Evolutionary conservation across 1,139 yeast species (phyloP), one percentile per base, ranked within the genome.

Genomic region (Sugiyamaella grinbergsii): DNA sequence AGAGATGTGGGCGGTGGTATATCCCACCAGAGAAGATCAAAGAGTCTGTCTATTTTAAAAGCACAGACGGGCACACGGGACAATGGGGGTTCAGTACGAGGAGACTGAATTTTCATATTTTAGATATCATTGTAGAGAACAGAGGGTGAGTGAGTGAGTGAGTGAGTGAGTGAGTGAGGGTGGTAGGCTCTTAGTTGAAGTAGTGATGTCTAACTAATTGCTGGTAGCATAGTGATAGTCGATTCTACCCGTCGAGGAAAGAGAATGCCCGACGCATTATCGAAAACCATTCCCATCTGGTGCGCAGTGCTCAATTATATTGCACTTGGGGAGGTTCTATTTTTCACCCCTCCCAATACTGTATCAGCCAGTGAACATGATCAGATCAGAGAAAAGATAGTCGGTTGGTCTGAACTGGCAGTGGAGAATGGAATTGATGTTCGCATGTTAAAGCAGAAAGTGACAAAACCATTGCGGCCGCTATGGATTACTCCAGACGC

Each of bases 201-300:
- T 7, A 32, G 18, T n/a, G 18, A 32, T 8, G 7, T 16, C 51
- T 38, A 40, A 52, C 32, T 10, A 11, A 10, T 5, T 39, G 13
- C 6, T 2, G 18, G 18, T 18, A 55, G 70, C 0, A 57, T 81
- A 0, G 70, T 82, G 1, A 71, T 88, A n/a, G 83, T 89, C 1
- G 96, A 90, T 66, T 86, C 95, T 7, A 89, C 96, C 0, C 71
- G 96, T 56, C 72, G 89, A 47, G 96, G 96, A 1, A 90, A 89
- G 62, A 69, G 79, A 29, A 81, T 89, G 67, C 96, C 97, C 0
- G 97, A 90, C 68, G 86, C 96, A 0, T 69, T 88, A 7, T 83
- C 89, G 61, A 90, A 89, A 60, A 89, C 96, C 0, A 74, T 89
- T 1, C 96, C 96, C 0, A 85, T 87, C 2, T 90, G 97, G 97